Base-by-base conservation (phyloP, 1,284 basidiomycete species). In the Ganoderma multipileum region DNA sequence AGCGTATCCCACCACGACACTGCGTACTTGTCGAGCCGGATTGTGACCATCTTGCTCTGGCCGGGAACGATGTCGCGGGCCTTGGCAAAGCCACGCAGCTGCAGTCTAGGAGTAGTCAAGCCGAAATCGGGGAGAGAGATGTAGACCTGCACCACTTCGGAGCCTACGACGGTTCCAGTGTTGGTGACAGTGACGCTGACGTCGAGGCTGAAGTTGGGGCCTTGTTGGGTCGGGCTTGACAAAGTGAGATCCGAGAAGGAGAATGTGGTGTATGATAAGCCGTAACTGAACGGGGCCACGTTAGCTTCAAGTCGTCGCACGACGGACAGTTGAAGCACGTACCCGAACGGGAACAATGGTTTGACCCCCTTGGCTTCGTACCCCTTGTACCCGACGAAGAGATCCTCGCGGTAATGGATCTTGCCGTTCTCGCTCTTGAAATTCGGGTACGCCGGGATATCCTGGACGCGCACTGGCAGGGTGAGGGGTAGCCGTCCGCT, bases 181-280 rank as follows among this genome's bases (percentile, higher is more conserved):
- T 94, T 94, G 67, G 75, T 84, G 58, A 92, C 81, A 0, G 77
- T 82, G 65, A 89, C 79, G 20, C 81, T 77, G 30, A 88, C 79
- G 6, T 75, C 67, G 23, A 79, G 59, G 11, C 50, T 73, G 71
- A 87, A 80, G 41, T 77, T 73, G 36, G 79, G 75, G 11, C 78
- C 79, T 3, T 28, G 18, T n/a, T 14, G 26, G 4, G 38, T 26
- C 18, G 76, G 71, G 14, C 78, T 67, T 36, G 82, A 81, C 52
- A 81, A 71, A 39, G 73, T 41, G 20, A 92, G 78, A 64, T 85
- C 79, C 0, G 84, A 84, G 63, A 91, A 83, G 6, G 80, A 79
- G 79, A 95, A 95, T 0, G 83, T 85, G 7, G 92, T 91, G 80
- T 94, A 95, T 3, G 90, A 92, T 42, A 94, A 80, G 9, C 93